Evolutionary conservation across 2,329 filamentous ascomycete species (phyloP).

Genomic region (Metarhizium robertsii): DNA sequence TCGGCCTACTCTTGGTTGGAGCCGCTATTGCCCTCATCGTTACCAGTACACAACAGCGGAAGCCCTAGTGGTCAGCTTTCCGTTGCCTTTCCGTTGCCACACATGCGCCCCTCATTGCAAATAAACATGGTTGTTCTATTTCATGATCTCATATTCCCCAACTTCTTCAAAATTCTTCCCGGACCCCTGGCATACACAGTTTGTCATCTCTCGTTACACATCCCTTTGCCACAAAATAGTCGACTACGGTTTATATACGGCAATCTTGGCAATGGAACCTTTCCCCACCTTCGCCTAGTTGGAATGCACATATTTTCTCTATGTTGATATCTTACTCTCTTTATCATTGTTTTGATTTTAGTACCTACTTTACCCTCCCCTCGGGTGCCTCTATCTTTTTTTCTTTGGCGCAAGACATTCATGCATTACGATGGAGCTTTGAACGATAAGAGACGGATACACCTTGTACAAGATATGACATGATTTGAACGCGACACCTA

Average conservation of each 20-base stretch:
- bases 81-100: not conserved
- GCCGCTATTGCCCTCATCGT: slow-evolving; percentile 42
- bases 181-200: too few species aligned
- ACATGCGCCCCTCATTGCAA: not conserved
- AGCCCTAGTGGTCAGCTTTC: slow-evolving; percentile 5
- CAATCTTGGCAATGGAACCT: too few species aligned
- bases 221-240: too few species aligned
- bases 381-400: not conserved
- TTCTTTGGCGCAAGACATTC: not conserved
- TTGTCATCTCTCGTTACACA: too few species aligned
- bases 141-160: too few species aligned
- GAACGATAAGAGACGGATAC: not conserved
- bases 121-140: too few species aligned
- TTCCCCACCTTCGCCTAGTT: too few species aligned
- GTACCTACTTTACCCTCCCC: not conserved
- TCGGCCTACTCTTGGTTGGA: slow-evolving; percentile 45
- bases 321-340: too few species aligned
- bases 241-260: too few species aligned
- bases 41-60: slow-evolving; percentile 44
- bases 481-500: not conserved
- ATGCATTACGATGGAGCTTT: not conserved
- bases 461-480: not conserved
- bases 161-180: too few species aligned
- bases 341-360: too few species aligned
- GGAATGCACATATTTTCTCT: too few species aligned